Percentiles rank a stretch among this genome's conserved stretches.
Evolutionary conservation across 441 rosid genomes (phyloP).

Genomic region (Isatis lusitanica): DNA sequence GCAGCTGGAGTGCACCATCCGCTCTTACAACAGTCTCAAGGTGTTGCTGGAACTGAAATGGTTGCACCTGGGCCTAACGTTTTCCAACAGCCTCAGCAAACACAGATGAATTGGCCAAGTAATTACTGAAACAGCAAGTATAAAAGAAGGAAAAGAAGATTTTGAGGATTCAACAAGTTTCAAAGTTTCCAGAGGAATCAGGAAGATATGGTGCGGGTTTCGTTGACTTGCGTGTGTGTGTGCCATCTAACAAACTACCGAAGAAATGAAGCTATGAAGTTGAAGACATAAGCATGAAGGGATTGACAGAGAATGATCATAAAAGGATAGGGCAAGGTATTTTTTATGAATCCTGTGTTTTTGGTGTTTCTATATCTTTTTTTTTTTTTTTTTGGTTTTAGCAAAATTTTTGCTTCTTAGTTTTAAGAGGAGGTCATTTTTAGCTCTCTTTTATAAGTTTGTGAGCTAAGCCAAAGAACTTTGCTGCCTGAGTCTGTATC

Average conservation of each 20-base stretch:
- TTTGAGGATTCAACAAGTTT: slow-evolving; percentile 31
- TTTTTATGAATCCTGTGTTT: slow-evolving; percentile 24
- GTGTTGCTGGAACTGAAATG: slow-evolving; percentile 75
- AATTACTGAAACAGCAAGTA: slow-evolving; percentile 58
- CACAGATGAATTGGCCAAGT: slow-evolving; percentile 89
- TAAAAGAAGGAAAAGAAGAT: background rate
- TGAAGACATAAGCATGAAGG: slow-evolving; percentile 22
- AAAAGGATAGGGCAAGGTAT: slow-evolving; percentile 27
- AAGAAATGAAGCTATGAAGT: slow-evolving; percentile 33
- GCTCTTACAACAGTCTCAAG: slow-evolving; percentile 79
- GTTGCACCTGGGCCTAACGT: slow-evolving; percentile 71
- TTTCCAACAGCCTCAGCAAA: slow-evolving; percentile 94
- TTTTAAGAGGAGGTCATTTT: slow-evolving; percentile 12
- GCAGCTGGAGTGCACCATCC: slow-evolving; percentile 71
- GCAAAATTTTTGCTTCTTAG: slow-evolving; percentile 25
- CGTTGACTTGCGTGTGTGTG: slow-evolving; percentile 31
- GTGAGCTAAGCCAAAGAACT: slow-evolving; percentile 29
- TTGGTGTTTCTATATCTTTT: slow-evolving; percentile 33
- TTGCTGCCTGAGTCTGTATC: slow-evolving; percentile 36
- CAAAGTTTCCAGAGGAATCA: slow-evolving; percentile 30
- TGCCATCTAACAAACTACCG: slow-evolving; percentile 33
- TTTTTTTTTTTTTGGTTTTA: background rate
- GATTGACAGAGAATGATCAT: slow-evolving; percentile 28
- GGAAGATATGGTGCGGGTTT: slow-evolving; percentile 29
- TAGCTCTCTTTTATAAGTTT: slow-evolving; percentile 26